Base-by-base conservation (phyloP, 83 land plant species). In the Isoetes engelmannii region DNA sequence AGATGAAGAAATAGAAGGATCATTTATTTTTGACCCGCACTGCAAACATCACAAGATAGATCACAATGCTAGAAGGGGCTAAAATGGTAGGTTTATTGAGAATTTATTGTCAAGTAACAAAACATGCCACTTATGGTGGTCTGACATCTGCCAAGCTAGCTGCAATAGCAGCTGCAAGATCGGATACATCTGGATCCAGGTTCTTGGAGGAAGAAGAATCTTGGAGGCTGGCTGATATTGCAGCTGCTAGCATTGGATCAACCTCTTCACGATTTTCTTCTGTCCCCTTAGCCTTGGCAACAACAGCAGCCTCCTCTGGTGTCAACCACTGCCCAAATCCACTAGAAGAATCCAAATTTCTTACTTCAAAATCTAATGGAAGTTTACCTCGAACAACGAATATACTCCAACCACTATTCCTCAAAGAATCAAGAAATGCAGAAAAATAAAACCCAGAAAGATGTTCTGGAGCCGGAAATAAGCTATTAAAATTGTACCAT, bases 401-500 rank as follows among this genome's bases (percentile, higher is more conserved):
- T n/a, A 92, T 92, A 77, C 89, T 89, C 98, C 95, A 92, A 17
- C 95, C 89, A 7, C 49, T 75, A 55, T 85, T 83, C 53, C 82
- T 85, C 42, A 92, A 82, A 2, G 87, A 65, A 65, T 87, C 92
- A 5, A 92, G 79, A 67, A 82, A 87, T 51, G 98, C 98, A 20
- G 95, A 86, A n/a, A 89, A 87, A 69, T 87, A 87, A 73, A 92
- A 92, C 70, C 84, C 85, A 47, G 98, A 89, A 65, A 92, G 89
- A 73, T 89, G 87, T 72, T 87, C 82, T 0, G 95, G 98, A 9
- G 98, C 98, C 47, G 95, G 84, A 76, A 81, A 85, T 12, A 92
- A 82, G 60, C 95, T 92, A 71, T 92, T 88, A 72, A 92, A 92
- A 65, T 89, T 92, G 80, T 87, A 92, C 98, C 98, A 92, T 67